Percentiles rank a stretch among this genome's conserved stretches.
Evolutionary conservation across 23 red algal species (phyloP).

Genomic region (Gracilaria caudata): DNA sequence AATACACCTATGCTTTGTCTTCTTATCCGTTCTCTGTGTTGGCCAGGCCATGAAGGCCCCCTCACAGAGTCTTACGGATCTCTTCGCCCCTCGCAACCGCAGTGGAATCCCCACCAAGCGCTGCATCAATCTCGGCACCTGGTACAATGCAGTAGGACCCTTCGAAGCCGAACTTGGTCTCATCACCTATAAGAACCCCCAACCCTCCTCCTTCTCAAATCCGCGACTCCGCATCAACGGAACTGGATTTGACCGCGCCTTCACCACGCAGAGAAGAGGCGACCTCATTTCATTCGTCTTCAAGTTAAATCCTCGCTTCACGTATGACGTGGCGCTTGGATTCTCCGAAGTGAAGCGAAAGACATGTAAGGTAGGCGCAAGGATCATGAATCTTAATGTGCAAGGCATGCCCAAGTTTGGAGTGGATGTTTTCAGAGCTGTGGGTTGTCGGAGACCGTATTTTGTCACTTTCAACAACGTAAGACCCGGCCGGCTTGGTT

Average conservation of each 20-base stretch:
- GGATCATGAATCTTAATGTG: constrained; percentile 24
- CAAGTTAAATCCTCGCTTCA: not conserved
- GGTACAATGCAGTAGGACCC: constrained; percentile 14
- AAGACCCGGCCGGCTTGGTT: constrained; percentile 2
- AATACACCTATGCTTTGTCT: not conserved
- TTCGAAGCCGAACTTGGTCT: constrained; percentile 29
- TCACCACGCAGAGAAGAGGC: constrained; percentile 28
- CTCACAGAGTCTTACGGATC: not conserved
- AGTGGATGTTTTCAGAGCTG: constrained; percentile 26
- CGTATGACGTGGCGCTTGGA: constrained; percentile 12
- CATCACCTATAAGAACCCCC: not conserved
- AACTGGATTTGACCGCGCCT: constrained; percentile 17
- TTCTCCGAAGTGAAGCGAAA: constrained; percentile 12
- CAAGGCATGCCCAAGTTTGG: constrained; percentile 25
- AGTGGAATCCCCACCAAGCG: not conserved
- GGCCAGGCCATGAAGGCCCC: not conserved
- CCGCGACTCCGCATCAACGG: not conserved
- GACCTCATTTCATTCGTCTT: constrained; percentile 17
- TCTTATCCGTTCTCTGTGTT: not conserved
- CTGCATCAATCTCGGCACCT: constrained; percentile 34
- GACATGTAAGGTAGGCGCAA: not conserved
- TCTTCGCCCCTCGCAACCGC: constrained; percentile 14
- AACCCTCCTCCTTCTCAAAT: not conserved
- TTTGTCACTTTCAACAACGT: constrained; percentile 19
- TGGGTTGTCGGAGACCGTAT: constrained; percentile 8